These are phyloP conservation scores for Pleurotus platypus DNA, from an alignment of 768 basidiomycete species.

Conservation along the genomic window DNA sequence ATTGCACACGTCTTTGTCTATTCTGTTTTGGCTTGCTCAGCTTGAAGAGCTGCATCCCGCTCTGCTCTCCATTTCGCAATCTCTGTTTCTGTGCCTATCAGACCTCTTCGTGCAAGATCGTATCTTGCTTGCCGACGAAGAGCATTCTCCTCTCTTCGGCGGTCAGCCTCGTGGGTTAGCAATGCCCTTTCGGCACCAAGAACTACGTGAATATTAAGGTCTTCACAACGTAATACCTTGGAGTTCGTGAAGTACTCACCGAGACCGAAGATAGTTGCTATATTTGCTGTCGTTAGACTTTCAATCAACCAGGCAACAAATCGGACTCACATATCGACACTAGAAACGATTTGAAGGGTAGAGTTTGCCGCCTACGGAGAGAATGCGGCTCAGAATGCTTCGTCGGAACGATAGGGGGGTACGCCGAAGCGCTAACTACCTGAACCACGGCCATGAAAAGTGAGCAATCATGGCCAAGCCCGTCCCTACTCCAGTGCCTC, in stretches of 20 bases:
- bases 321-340: constrained; percentile 62
- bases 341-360: constrained; percentile 79
- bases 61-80: constrained; percentile 76
- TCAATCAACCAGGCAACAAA: not conserved
- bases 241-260: not conserved
- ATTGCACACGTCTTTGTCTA: not conserved
- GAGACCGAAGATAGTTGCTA: constrained; percentile 29
- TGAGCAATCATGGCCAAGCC: constrained; percentile 64
- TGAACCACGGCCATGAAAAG: constrained; percentile 69
- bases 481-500: constrained; percentile 49
- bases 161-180: constrained; percentile 60
- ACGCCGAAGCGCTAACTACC: constrained; percentile 34
- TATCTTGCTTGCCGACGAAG: constrained; percentile 71
- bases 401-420: not conserved
- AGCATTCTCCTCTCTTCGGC: constrained; percentile 64
- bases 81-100: constrained; percentile 79
- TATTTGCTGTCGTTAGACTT: not conserved
- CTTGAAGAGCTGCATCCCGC: constrained; percentile 18
- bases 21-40: not conserved
- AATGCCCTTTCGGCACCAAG: constrained; percentile 77
- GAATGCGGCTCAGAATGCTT: not conserved
- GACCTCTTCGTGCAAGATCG: constrained; percentile 70
- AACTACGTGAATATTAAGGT: constrained; percentile 53
- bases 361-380: constrained; percentile 63
- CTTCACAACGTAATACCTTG: too few species aligned